Percentiles rank a stretch among this genome's conserved stretches.
Evolutionary conservation across 1,284 basidiomycete species (phyloP).

Genomic region (Papiliotrema terrestris): DNA sequence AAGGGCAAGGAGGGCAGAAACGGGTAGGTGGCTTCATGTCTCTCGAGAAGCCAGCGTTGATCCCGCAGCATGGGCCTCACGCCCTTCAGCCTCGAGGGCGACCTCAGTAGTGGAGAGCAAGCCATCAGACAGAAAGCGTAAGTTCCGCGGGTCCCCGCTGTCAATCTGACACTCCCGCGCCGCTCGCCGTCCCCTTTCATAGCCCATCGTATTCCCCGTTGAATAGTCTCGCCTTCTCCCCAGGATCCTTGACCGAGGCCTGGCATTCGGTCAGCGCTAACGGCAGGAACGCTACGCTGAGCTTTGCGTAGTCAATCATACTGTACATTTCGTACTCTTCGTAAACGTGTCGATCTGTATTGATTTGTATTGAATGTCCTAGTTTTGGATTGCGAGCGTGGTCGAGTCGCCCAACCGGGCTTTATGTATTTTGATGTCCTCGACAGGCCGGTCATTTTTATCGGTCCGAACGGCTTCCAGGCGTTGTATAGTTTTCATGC

Average conservation of each 20-base stretch:
- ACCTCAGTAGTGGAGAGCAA: constrained; percentile 18
- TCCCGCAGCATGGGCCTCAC: constrained; percentile 37
- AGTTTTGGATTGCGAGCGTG: constrained; percentile 17
- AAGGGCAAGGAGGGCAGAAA: constrained; percentile 51
- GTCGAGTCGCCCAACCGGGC: constrained; percentile 42
- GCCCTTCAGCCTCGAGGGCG: constrained; percentile 20
- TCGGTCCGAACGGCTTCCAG: constrained; percentile 49
- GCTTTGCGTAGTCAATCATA: constrained; percentile 2
- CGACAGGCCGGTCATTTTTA: constrained; percentile 46
- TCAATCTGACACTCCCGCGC: neutral
- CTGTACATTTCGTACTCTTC: neutral
- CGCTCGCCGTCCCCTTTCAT: no score
- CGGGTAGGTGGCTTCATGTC: constrained; percentile 40
- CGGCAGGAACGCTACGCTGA: constrained; percentile 9
- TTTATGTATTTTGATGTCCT: constrained; percentile 50
- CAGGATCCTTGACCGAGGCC: no score
- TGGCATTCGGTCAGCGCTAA: neutral
- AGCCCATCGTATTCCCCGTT: no score
- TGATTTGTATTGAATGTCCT: neutral
- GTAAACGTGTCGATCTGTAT: neutral
- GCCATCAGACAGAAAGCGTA: constrained; percentile 21
- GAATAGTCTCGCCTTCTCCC: no score
- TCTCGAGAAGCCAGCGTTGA: neutral
- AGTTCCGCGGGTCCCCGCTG: neutral
- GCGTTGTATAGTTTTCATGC: constrained; percentile 76